These are phyloP conservation scores for Kurtzmaniella quercitrusa DNA, from an alignment of 1,139 yeast genomes.

Conservation along the genomic window DNA sequence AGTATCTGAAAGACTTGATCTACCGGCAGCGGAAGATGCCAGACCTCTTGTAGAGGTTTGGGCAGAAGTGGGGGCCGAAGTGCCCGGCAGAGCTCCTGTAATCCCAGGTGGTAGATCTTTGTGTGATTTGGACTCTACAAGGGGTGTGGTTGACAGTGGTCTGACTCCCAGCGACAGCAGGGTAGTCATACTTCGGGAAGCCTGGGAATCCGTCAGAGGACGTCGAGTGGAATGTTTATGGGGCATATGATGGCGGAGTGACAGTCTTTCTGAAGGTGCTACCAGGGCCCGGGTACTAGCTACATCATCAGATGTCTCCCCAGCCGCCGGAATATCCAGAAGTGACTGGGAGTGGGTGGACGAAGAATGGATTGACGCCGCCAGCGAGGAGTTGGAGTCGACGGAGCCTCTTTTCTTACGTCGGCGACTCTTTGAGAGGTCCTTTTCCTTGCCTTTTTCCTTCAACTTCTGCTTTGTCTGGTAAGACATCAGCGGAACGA, in stretches of 20 bases:
- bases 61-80: background rate
- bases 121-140: background rate
- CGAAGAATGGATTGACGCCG: background rate
- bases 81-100: background rate
- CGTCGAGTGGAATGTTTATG: background rate
- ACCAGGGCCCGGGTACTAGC: background rate
- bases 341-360: background rate
- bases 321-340: background rate
- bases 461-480: constrained; percentile 31
- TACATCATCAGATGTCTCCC: background rate
- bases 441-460: constrained; percentile 11
- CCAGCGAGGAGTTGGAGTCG: background rate
- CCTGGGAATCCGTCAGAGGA: background rate
- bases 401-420: background rate
- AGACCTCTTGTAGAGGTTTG: background rate
- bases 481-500: constrained; percentile 28
- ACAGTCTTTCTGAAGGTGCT: background rate
- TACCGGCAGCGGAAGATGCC: background rate
- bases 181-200: background rate
- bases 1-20: background rate
- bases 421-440: background rate
- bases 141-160: background rate
- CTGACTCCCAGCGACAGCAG: background rate
- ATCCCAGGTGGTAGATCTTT: background rate
- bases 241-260: background rate